phyloP scores from a whole-genome alignment of 2,329 filamentous ascomycete species.

The Didymella exigua region DNA sequence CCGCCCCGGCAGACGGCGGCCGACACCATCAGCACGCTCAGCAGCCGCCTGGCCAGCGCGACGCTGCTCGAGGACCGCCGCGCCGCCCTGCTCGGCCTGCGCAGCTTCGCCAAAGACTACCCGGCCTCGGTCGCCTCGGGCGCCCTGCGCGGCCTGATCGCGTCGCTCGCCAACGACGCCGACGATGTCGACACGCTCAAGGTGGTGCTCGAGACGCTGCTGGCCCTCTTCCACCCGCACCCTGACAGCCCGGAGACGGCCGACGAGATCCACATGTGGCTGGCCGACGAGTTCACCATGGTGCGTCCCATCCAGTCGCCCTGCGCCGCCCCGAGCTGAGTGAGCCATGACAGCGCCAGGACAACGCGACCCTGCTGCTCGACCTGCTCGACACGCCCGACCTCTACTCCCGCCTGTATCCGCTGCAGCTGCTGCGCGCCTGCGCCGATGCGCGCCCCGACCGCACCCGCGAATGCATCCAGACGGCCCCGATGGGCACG shows the following conservation, averaged over 20 bases:
- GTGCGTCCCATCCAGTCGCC: constrained; percentile 50
- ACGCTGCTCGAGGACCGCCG: constrained; percentile 93
- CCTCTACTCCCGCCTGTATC: constrained; percentile 90
- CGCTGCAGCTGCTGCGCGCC: constrained; percentile 84
- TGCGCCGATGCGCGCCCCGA: constrained; percentile 86
- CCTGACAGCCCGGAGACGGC: constrained; percentile 79
- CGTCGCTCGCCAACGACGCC: constrained; percentile 81
- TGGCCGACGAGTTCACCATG: constrained; percentile 97
- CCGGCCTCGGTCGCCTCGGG: constrained; percentile 95
- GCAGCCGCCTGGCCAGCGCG: constrained; percentile 83
- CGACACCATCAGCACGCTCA: constrained; percentile 90
- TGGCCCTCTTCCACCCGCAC: constrained; percentile 85
- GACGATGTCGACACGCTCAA: constrained; percentile 97
- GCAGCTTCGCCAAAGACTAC: constrained; percentile 95
- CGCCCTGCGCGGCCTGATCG: constrained; percentile 86
- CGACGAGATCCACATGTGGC: constrained; percentile 93
- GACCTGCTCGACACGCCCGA: constrained; percentile 86
- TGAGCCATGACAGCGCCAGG: constrained; percentile 75
- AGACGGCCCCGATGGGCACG: constrained; percentile 86
- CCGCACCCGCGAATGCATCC: constrained; percentile 91
- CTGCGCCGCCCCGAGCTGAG: constrained; percentile 33
- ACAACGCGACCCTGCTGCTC: constrained; percentile 90
- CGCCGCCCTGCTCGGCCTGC: constrained; percentile 86
- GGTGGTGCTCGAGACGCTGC: constrained; percentile 88
- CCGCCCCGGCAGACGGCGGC: constrained; percentile 95